Percentiles rank a stretch among this genome's conserved stretches.
Conservation (phyloP, 352 stramenopile species). For the Pythium scleroteichum region DNA sequence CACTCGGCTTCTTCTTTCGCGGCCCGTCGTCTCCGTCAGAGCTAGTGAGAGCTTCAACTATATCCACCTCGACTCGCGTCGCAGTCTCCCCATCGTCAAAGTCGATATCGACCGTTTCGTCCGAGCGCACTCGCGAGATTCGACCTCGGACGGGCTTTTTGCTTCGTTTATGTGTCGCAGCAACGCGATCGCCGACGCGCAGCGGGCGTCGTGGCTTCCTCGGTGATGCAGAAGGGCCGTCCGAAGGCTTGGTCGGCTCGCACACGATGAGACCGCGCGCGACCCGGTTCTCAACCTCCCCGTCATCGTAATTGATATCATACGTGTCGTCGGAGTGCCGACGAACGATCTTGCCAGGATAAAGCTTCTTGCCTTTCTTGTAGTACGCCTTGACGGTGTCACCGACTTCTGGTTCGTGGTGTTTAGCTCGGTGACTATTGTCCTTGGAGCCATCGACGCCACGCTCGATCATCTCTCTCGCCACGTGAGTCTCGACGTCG, state of each 20-base stretch:
- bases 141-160: slow-evolving; percentile 24
- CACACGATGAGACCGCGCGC: slow-evolving; percentile 7
- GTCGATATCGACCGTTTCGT: slow-evolving; percentile 63
- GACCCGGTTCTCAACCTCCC: slow-evolving; percentile 39
- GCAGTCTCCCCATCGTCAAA: slow-evolving; percentile 71
- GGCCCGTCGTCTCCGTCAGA: too few relatives aligned
- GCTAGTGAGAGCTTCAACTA: slow-evolving; percentile 2
- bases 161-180: slow-evolving; percentile 15
- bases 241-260: background rate
- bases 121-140: slow-evolving; percentile 43
- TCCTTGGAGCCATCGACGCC: background rate
- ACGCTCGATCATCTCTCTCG: slow-evolving; percentile 7
- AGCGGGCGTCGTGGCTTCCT: background rate
- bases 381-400: slow-evolving; percentile 18
- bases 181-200: slow-evolving; percentile 1
- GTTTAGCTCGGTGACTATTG: background rate
- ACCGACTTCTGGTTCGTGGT: slow-evolving; percentile 20
- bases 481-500: slow-evolving; percentile 43
- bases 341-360: slow-evolving; percentile 46
- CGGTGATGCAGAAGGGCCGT: background rate
- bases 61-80: slow-evolving; percentile 39
- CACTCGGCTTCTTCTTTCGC: background rate
- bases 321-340: slow-evolving; percentile 58
- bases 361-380: slow-evolving; percentile 52
- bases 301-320: slow-evolving; percentile 71